Evolutionary conservation across 1,284 basidiomycete species (phyloP).

Genomic region (Bothia castanella): DNA sequence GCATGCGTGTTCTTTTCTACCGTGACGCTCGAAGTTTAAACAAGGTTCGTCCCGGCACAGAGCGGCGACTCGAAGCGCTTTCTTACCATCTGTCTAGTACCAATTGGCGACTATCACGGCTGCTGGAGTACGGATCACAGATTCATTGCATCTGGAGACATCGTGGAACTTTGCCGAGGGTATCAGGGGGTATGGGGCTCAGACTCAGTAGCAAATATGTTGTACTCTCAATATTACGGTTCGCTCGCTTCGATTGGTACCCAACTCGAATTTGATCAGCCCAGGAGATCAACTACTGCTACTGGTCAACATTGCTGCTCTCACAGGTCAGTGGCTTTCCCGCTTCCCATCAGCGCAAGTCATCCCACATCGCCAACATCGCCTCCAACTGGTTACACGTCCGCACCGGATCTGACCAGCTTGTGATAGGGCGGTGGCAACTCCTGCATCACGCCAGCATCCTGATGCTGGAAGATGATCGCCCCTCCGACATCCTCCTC

Average conservation of each 20-base stretch:
- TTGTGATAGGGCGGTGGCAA: slow-evolving; percentile 28
- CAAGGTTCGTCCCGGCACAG: slow-evolving; percentile 59
- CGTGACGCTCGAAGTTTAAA: slow-evolving; percentile 94
- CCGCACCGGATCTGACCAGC: slow-evolving; percentile 4
- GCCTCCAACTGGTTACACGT: not conserved
- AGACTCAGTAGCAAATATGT: slow-evolving; percentile 48
- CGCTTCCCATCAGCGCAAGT: no score
- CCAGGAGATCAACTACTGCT: not conserved
- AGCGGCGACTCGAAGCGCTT: not conserved
- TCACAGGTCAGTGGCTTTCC: not conserved
- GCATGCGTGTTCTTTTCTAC: slow-evolving; percentile 96
- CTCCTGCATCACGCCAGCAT: slow-evolving; percentile 21
- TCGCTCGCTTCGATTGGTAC: not conserved
- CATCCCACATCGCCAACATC: not conserved
- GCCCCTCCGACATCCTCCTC: not conserved
- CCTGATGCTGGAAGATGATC: slow-evolving; percentile 21
- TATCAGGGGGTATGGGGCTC: slow-evolving; percentile 81
- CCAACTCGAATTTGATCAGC: not conserved
- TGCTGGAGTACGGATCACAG: slow-evolving; percentile 76
- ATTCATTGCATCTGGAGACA: slow-evolving; percentile 74
- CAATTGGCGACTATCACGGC: slow-evolving; percentile 91
- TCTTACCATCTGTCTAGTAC: slow-evolving; percentile 55
- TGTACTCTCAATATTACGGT: slow-evolving; percentile 11
- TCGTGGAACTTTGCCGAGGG: slow-evolving; percentile 92
- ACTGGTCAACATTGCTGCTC: not conserved